phyloP scores from a whole-genome alignment of 768 basidiomycete genomes.

The Rhizopogon rudus region DNA sequence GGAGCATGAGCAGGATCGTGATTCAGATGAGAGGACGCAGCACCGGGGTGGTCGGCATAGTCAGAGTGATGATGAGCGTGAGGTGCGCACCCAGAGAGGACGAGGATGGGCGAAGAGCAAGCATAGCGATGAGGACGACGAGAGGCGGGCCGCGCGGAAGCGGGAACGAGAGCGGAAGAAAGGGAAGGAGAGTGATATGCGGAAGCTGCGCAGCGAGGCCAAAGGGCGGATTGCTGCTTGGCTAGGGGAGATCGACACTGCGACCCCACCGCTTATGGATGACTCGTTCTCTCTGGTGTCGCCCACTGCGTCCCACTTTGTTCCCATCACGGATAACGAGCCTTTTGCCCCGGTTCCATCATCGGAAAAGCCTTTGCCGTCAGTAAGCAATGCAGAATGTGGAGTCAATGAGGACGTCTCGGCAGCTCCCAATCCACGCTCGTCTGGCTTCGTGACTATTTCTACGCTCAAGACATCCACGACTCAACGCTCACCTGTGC shows the following conservation, averaged over 20 bases:
- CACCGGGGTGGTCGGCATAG: conserved; percentile 20
- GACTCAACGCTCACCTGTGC: not conserved
- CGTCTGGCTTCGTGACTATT: conserved; percentile 72
- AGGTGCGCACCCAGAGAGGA: conserved; percentile 25
- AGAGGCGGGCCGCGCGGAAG: conserved; percentile 6
- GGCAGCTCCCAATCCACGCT: conserved; percentile 61
- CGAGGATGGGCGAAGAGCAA: conserved; percentile 19
- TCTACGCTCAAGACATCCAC: conserved; percentile 39
- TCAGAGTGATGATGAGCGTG: conserved; percentile 27
- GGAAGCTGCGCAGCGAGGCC: conserved; percentile 39
- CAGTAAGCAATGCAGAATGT: conserved; percentile 3
- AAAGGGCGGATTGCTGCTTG: conserved; percentile 77
- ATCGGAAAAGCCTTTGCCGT: conserved; percentile 17
- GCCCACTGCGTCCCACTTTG: conserved; percentile 21
- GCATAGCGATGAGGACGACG: conserved; percentile 23
- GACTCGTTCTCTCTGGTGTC: conserved; percentile 30
- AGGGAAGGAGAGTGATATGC: conserved; percentile 32
- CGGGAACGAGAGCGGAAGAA: conserved; percentile 19
- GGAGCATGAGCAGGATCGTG: conserved; percentile 19
- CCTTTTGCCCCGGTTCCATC: conserved; percentile 12
- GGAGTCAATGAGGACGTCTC: conserved; percentile 18
- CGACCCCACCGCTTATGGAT: conserved; percentile 43
- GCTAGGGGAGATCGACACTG: conserved; percentile 63
- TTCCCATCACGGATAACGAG: conserved; percentile 18
- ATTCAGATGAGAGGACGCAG: conserved; percentile 29